Base-by-base conservation (phyloP, 208 protist species). In the Trypanosoma avium region DNA sequence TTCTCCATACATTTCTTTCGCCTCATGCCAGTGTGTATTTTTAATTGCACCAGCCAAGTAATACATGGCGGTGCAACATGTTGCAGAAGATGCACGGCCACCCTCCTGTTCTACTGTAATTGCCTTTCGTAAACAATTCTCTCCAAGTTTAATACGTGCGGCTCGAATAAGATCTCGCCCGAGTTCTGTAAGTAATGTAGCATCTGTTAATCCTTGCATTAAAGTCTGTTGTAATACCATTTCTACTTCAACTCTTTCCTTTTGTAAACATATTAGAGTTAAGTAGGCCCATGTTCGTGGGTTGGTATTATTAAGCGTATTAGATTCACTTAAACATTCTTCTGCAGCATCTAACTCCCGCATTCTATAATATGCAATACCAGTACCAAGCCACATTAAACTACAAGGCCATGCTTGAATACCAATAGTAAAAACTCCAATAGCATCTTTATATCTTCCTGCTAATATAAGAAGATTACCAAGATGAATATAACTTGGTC, bases 291-390 rank as follows among this genome's bases (percentile, higher is more conserved):
- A 97, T 30, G 88, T 90, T 10, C 86, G 79, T 1, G 90, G 77
- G 77, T 96, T 96, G 35, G 70, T 65, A 19, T 89, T 85, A 68
- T 97, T 91, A 17, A 86, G 70, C 36, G 80, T 80, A 75, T 95
- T 97, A 58, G 81, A 88, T 64, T 97, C 88, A 62, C 85, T 87
- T 43, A 97, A 77, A 46, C 88, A 92, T 72, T 88, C 86, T 74
- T 97, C 93, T 2, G 90, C 88, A 8, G 64, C 71, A 26, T 64
- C 56, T 27, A 82, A 47, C 59, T 92, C 75, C 21, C 74, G 84
- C 22, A 84, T 40, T 29, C 89, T 81, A 75, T 89, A 94, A 72
- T 93, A 96, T 15, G 85, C 71, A 47, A 96, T 88, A 36, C 90
- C 93, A 6, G 84, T 77, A 24, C 86, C 90, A 38, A 95, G 76